phyloP scores from a whole-genome alignment of 78 protist genomes.

The Polysphondylium violaceum region DNA sequence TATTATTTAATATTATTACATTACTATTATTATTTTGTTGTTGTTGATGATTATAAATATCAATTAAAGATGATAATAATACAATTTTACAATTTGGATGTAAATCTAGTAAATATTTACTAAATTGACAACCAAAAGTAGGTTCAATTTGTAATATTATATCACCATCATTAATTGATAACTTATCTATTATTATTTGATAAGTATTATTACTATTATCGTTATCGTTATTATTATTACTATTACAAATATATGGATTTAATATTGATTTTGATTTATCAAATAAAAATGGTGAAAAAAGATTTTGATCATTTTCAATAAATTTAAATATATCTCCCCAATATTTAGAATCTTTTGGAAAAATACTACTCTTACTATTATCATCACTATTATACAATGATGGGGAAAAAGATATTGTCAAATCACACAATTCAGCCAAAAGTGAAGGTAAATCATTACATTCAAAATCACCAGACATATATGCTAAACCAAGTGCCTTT shows the following conservation, averaged over 20 bases:
- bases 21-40: neutral
- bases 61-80: neutral
- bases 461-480: conserved; percentile 44
- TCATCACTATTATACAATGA: neutral
- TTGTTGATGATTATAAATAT: conserved; percentile 1
- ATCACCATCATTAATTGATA: neutral
- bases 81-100: neutral
- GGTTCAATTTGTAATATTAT: conserved; percentile 14
- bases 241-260: neutral
- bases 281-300: conserved; percentile 14
- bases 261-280: neutral
- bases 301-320: conserved; percentile 3
- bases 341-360: too few species aligned
- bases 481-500: conserved; percentile 61
- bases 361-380: neutral
- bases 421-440: conserved; percentile 24
- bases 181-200: neutral
- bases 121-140: neutral
- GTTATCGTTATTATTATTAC: neutral
- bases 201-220: neutral
- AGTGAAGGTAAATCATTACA: conserved; percentile 20
- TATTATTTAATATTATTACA: too few species aligned
- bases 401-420: neutral
- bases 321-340: conserved; percentile 22
- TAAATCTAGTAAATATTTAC: neutral